Percentiles rank a stretch among this genome's conserved stretches.
Conservation (phyloP, 2,329 filamentous ascomycete genomes). For the Tolypocladium paradoxum region DNA sequence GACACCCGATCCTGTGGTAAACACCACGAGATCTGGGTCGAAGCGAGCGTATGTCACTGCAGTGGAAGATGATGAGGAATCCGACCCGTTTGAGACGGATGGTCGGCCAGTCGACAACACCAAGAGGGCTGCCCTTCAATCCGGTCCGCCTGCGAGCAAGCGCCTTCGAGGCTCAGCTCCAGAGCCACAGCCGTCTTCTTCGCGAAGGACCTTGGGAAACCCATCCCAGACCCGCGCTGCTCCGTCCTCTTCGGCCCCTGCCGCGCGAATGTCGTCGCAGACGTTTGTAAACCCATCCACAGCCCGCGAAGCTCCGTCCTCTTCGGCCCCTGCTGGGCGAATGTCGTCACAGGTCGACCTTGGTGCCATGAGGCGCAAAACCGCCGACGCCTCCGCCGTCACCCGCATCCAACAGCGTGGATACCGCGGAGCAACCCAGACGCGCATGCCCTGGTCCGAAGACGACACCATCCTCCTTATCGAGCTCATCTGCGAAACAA, state of each 20-base stretch:
- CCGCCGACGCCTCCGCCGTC: background rate
- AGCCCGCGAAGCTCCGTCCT: background rate
- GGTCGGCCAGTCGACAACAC: background rate
- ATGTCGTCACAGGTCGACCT: background rate
- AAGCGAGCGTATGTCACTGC: background rate
- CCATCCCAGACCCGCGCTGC: background rate
- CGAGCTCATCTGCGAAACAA: slow-evolving; percentile 22
- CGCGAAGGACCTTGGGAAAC: no score
- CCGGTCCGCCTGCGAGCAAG: background rate
- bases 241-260: background rate
- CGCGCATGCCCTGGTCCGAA: slow-evolving; percentile 29
- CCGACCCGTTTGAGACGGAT: background rate
- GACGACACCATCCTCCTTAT: slow-evolving; percentile 31
- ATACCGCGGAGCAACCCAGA: slow-evolving; percentile 5
- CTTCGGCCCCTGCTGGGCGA: background rate
- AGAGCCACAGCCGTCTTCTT: background rate
- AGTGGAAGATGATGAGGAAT: background rate
- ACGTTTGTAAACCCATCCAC: background rate
- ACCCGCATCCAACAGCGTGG: background rate
- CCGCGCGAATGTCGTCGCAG: background rate
- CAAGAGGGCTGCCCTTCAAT: background rate
- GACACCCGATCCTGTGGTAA: background rate
- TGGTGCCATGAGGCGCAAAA: background rate
- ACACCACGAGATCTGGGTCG: background rate
- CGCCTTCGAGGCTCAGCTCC: background rate